Conservation (phyloP, 2,329 filamentous ascomycete genomes). For the Apiospora malaysiana region DNA sequence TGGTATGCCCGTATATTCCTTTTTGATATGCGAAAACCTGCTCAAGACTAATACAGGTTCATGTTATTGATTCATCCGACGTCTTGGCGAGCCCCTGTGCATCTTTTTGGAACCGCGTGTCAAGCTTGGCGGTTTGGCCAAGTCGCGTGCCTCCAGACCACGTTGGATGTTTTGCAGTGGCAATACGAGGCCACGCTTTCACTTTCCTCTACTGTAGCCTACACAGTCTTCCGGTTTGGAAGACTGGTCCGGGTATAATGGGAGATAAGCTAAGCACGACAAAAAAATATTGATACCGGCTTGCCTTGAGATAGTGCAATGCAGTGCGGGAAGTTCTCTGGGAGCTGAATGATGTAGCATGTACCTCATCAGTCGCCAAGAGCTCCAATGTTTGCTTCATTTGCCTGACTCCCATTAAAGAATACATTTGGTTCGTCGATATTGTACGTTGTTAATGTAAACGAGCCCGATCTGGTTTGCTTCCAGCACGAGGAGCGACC, state of each 20-base stretch:
- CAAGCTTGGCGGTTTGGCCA: constrained; percentile 6
- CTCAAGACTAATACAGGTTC: neutral
- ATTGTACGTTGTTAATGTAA: too few species aligned
- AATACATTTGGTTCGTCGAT: too few species aligned
- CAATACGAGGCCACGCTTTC: neutral
- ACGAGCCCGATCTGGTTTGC: neutral
- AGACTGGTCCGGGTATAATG: neutral
- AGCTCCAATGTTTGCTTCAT: neutral
- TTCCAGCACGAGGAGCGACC: neutral
- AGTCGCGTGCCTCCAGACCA: neutral
- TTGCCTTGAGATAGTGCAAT: neutral
- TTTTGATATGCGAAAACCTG: neutral
- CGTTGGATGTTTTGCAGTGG: neutral
- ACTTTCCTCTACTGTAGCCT: too few species aligned
- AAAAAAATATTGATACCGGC: neutral
- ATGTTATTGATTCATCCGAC: neutral
- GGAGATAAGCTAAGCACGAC: too few species aligned
- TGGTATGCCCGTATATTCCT: neutral
- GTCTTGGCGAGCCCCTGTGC: constrained; percentile 6
- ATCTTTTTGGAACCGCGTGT: neutral
- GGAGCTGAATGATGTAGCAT: neutral
- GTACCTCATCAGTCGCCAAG: neutral
- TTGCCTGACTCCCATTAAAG: neutral
- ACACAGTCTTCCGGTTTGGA: neutral
- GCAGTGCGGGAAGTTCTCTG: neutral